These are phyloP conservation scores for Castanospermum australe DNA, from an alignment of 306 rosid species.

Conservation along the genomic window DNA sequence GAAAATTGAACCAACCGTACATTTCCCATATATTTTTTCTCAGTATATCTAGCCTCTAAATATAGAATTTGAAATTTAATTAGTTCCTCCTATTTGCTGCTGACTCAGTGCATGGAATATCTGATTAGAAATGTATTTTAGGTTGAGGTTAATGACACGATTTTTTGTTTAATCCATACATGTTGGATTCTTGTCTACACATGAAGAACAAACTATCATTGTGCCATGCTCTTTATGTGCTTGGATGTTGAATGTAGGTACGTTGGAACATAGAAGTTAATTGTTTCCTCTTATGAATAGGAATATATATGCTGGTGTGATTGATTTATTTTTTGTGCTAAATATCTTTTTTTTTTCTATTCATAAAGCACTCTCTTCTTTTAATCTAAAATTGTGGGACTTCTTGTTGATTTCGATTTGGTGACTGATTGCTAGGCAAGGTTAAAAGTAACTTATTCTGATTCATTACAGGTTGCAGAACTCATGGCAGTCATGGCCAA, in stretches of 20 bases:
- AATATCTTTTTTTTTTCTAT: background rate
- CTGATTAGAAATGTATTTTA: background rate
- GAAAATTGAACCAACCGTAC: background rate
- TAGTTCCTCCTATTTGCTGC: background rate
- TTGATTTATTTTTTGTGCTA: background rate
- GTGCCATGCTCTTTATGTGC: background rate
- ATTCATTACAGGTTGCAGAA: slow-evolving; percentile 80
- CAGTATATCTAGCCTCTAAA: background rate
- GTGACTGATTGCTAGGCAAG: background rate
- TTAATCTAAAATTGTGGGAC: background rate
- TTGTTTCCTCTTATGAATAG: background rate
- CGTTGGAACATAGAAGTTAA: background rate
- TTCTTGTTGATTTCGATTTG: background rate
- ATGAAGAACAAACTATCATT: background rate
- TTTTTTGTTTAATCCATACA: background rate
- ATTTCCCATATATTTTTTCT: too few relatives aligned
- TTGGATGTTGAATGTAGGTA: background rate
- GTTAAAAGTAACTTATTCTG: slow-evolving; percentile 8
- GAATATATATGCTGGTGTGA: background rate
- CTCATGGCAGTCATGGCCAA: slow-evolving; percentile 81
- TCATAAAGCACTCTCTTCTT: background rate
- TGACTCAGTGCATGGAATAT: background rate
- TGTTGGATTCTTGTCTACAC: background rate
- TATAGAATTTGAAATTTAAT: background rate
- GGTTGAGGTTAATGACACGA: background rate